phyloP scores from a whole-genome alignment of 306 rosid genomes.

The Cyclanthera cordifolia region DNA sequence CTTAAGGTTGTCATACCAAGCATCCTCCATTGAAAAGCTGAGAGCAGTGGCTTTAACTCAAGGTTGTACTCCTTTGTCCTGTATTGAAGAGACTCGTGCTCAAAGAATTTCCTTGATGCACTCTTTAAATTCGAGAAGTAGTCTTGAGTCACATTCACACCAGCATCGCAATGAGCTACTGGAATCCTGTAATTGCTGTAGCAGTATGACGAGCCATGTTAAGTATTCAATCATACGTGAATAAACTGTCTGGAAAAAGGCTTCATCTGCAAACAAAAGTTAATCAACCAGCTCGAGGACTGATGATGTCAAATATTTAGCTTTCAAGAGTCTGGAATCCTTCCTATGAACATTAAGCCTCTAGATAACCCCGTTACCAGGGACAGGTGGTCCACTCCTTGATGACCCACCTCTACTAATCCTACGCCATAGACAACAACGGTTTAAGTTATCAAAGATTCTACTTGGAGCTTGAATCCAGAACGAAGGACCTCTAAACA shows the following conservation, averaged over 20 bases:
- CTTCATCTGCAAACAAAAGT: too few relatives aligned
- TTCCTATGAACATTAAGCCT: not conserved
- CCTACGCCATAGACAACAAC: not conserved
- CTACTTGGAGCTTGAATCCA: not conserved
- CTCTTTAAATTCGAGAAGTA: constrained; percentile 26
- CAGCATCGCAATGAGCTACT: constrained; percentile 64
- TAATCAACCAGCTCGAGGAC: too few relatives aligned
- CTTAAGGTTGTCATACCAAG: constrained; percentile 50
- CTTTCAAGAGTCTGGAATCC: not conserved
- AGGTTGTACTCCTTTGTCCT: constrained; percentile 45
- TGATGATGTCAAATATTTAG: too few relatives aligned
- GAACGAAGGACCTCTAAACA: not conserved
- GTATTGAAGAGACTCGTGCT: constrained; percentile 36
- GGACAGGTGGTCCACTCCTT: not conserved
- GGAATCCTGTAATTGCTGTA: constrained; percentile 45
- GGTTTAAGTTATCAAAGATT: not conserved
- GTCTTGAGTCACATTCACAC: constrained; percentile 41
- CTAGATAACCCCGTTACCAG: not conserved
- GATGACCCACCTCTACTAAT: not conserved
- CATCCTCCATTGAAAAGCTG: constrained; percentile 54
- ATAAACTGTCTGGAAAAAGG: too few relatives aligned
- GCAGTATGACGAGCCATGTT: constrained; percentile 3
- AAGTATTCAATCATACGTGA: too few relatives aligned
- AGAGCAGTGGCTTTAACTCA: constrained; percentile 57
- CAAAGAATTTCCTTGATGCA: constrained; percentile 34